Conservation (phyloP, 306 rosid genomes). For the Dalbergia cultrata region DNA sequence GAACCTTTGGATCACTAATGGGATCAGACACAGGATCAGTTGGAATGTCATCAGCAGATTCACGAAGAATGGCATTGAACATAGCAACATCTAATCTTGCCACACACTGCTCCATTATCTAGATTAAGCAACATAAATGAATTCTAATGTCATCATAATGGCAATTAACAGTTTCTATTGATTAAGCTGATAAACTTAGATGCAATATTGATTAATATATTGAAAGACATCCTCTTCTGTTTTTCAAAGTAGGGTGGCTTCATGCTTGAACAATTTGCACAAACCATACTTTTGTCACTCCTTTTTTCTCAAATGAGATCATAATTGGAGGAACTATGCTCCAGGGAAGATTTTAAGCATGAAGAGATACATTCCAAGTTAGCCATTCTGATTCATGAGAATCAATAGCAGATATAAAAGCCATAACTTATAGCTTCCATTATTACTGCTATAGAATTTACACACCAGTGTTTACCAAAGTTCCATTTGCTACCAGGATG, state of each 20-base stretch:
- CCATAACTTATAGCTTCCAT: neutral
- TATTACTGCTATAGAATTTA: neutral
- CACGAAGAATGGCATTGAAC: constrained; percentile 98
- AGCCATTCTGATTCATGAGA: neutral
- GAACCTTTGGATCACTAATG: constrained; percentile 83
- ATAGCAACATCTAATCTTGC: constrained; percentile 95
- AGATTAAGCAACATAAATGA: constrained; percentile 34
- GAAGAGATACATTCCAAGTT: neutral
- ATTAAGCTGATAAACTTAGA: neutral
- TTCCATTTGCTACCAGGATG: constrained; percentile 27
- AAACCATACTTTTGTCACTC: constrained; percentile 30
- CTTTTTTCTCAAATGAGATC: neutral
- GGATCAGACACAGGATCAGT: constrained; percentile 98
- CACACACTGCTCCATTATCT: constrained; percentile 98
- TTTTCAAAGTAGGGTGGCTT: neutral
- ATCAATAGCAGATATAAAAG: neutral
- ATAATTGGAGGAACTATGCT: constrained; percentile 14
- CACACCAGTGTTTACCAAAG: neutral
- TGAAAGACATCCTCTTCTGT: neutral
- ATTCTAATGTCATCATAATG: constrained; percentile 32
- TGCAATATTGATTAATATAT: constrained; percentile 6
- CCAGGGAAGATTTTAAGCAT: neutral
- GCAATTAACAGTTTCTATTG: neutral
- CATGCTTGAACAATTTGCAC: constrained; percentile 13
- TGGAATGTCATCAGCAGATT: constrained; percentile 88